phyloP scores from a whole-genome alignment of 768 basidiomycete species.

The Lentinula sp. region DNA sequence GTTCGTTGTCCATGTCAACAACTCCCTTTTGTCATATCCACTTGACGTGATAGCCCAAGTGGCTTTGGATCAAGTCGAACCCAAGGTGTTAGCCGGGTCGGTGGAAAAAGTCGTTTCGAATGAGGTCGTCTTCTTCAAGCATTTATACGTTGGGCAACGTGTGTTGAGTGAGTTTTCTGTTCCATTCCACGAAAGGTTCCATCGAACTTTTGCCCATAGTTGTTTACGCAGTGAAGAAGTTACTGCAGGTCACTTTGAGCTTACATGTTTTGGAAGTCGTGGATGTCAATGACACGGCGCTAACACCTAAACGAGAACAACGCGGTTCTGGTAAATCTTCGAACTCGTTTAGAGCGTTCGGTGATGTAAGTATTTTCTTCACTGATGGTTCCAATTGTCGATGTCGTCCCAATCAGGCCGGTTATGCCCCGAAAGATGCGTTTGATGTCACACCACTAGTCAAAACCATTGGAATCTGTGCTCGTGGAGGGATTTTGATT shows the following conservation, averaged over 20 bases:
- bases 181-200: not conserved
- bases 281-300: constrained; percentile 28
- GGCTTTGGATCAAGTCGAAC: constrained; percentile 40
- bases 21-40: constrained; percentile 57
- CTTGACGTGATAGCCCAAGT: constrained; percentile 64
- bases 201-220: constrained; percentile 33
- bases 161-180: constrained; percentile 44
- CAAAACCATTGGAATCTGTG: constrained; percentile 62
- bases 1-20: constrained; percentile 60
- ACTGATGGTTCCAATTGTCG: not conserved
- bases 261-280: constrained; percentile 59
- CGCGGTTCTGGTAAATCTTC: constrained; percentile 2
- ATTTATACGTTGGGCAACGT: constrained; percentile 45
- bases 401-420: constrained; percentile 33
- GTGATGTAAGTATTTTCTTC: constrained; percentile 42
- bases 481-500: constrained; percentile 59
- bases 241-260: constrained; percentile 46
- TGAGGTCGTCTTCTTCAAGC: constrained; percentile 60
- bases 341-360: constrained; percentile 54
- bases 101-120: constrained; percentile 54
- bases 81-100: constrained; percentile 45
- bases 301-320: constrained; percentile 28
- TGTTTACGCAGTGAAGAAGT: constrained; percentile 59
- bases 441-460: constrained; percentile 52
- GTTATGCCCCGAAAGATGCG: constrained; percentile 69